Percentiles rank a stretch among this genome's conserved stretches.
These are phyloP conservation scores for Pleurostoma richardsiae DNA, from an alignment of 2,329 filamentous ascomycete species.

Conservation along the genomic window DNA sequence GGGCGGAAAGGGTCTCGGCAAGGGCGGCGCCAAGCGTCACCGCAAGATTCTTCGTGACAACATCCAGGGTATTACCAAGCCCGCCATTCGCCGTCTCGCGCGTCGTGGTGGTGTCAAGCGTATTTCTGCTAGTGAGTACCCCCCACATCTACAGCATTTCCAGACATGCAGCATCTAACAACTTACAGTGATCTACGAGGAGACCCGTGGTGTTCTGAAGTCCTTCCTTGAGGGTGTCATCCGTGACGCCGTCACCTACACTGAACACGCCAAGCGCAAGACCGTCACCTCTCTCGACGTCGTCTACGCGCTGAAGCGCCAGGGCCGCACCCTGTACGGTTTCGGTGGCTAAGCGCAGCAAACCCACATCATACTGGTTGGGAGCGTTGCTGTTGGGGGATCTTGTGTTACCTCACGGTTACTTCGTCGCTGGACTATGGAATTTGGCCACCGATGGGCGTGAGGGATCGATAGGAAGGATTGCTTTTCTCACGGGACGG, in stretches of 20 bases:
- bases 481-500: not conserved
- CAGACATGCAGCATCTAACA: constrained; percentile 8
- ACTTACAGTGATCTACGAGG: constrained; percentile 68
- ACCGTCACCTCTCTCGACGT: constrained; percentile 63
- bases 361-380: not conserved
- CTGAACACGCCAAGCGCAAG: constrained; percentile 78
- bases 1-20: constrained; percentile 96
- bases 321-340: constrained; percentile 63
- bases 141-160: not conserved
- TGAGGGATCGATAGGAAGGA: too few species aligned
- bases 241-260: constrained; percentile 75
- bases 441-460: too few species aligned
- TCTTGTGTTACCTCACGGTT: not conserved
- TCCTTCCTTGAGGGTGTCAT: constrained; percentile 81
- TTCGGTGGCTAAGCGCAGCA: constrained; percentile 53
- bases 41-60: constrained; percentile 99
- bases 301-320: constrained; percentile 59
- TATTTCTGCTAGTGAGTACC: constrained; percentile 83
- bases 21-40: constrained; percentile 98
- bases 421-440: not conserved
- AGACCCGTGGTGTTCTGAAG: constrained; percentile 78
- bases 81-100: constrained; percentile 95
- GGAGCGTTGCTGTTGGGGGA: constrained; percentile 1
- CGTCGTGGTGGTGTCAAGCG: constrained; percentile 99
- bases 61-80: constrained; percentile 99